Evolutionary conservation across 345 rosid species (phyloP).

Genomic region (Gossypium stocksii): DNA sequence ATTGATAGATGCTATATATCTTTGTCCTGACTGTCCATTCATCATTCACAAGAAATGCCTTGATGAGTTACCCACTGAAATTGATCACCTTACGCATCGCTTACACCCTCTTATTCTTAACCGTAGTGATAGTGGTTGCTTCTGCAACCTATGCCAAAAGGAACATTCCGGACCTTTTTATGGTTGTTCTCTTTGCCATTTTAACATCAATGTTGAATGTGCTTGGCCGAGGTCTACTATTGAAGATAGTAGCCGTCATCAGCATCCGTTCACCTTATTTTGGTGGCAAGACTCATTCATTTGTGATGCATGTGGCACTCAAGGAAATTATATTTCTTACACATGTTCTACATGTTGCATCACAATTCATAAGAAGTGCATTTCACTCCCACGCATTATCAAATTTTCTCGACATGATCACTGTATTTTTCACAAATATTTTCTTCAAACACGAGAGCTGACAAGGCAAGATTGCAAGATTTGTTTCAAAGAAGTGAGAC

Average conservation of each 20-base stretch:
- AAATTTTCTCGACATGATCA: conserved; percentile 13
- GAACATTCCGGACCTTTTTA: too few relatives aligned
- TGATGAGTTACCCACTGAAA: too few relatives aligned
- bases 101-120: too few relatives aligned
- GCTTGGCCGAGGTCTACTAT: neutral
- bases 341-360: neutral
- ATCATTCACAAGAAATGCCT: too few relatives aligned
- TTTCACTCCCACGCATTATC: neutral
- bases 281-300: neutral
- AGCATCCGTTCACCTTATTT: neutral
- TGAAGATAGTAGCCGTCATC: neutral
- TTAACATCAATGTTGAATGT: neutral
- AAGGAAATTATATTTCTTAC: conserved; percentile 15
- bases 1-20: too few relatives aligned
- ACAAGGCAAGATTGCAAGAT: neutral
- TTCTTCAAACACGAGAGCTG: too few relatives aligned
- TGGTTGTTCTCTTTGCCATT: neutral
- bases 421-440: neutral
- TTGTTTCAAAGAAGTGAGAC: neutral
- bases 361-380: neutral
- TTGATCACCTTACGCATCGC: too few relatives aligned
- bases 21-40: too few relatives aligned
- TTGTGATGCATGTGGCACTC: conserved; percentile 21
- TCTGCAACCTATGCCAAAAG: too few relatives aligned
- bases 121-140: too few relatives aligned